Evolutionary conservation across 352 stramenopile species (phyloP).

Genomic region (Phytophthora uliginosa): DNA sequence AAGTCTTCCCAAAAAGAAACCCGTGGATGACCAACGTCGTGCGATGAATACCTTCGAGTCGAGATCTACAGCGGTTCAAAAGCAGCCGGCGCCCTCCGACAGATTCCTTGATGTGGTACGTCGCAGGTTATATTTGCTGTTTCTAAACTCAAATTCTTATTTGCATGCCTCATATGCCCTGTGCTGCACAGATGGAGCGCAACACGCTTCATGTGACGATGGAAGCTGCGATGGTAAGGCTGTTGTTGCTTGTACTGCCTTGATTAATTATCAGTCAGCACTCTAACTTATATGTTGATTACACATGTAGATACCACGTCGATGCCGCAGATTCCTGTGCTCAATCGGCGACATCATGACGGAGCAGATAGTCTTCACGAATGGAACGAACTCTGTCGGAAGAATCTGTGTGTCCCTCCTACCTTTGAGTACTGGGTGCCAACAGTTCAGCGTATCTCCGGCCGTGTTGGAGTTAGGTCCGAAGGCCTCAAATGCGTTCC

Average conservation of each 20-base stretch:
- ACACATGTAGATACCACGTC: constrained; percentile 52
- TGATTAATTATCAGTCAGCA: not conserved
- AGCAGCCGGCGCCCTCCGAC: constrained; percentile 13
- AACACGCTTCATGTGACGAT: constrained; percentile 36
- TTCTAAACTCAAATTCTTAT: constrained; percentile 1
- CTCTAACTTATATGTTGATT: constrained; percentile 11
- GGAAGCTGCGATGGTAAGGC: constrained; percentile 40
- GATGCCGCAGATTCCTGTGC: constrained; percentile 79
- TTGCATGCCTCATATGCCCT: constrained; percentile 4
- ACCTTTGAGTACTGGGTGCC: constrained; percentile 85
- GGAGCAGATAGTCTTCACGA: constrained; percentile 83
- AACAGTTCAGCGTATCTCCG: constrained; percentile 84
- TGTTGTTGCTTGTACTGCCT: not conserved
- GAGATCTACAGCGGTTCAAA: constrained; percentile 7
- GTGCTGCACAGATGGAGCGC: constrained; percentile 27
- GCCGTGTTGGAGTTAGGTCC: constrained; percentile 81
- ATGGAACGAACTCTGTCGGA: constrained; percentile 61
- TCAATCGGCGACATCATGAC: constrained; percentile 76
- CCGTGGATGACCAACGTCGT: constrained; percentile 3
- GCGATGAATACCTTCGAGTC: constrained; percentile 9
- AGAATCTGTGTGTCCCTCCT: constrained; percentile 84
- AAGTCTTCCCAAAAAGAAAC: constrained; percentile 5
- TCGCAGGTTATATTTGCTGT: not conserved
- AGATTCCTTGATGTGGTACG: constrained; percentile 32
- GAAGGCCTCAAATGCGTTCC: constrained; percentile 68